Evolutionary conservation across 208 protist genomes (phyloP).

Genomic region (Crithidia bombi): DNA sequence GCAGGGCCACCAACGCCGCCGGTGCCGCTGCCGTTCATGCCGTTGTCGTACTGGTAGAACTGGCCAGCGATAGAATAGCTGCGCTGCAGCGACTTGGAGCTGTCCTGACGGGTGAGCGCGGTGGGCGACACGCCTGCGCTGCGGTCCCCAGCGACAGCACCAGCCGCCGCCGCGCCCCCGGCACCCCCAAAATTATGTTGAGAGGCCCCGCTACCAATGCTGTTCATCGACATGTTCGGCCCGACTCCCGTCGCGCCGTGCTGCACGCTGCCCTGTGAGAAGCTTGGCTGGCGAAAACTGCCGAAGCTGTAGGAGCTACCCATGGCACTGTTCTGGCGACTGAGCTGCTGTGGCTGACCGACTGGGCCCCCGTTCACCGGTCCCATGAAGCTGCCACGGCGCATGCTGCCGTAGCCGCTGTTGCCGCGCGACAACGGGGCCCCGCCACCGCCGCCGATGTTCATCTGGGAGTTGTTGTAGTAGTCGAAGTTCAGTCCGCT

Average conservation of each 20-base stretch:
- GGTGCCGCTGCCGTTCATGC: not conserved
- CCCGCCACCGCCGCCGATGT: constrained; percentile 11
- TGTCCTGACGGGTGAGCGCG: constrained; percentile 38
- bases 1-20: not conserved
- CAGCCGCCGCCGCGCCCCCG: not conserved
- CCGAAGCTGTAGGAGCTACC: constrained; percentile 34
- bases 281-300: constrained; percentile 38
- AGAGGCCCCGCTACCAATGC: constrained; percentile 11
- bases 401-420: constrained; percentile 28
- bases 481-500: constrained; percentile 43
- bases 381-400: constrained; percentile 26
- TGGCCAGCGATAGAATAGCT: constrained; percentile 49
- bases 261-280: constrained; percentile 17
- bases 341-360: constrained; percentile 16
- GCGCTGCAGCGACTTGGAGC: constrained; percentile 33
- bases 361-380: not conserved
- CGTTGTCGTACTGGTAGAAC: constrained; percentile 36
- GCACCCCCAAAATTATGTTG: constrained; percentile 10
- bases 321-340: constrained; percentile 20
- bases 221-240: constrained; percentile 30
- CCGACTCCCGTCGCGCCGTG: constrained; percentile 30
- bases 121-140: not conserved
- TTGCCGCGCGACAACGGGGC: constrained; percentile 16
- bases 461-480: constrained; percentile 24
- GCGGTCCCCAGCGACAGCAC: not conserved